phyloP scores from a whole-genome alignment of 192 early-diverging fungal genomes.

The Backusella liffmaniae region DNA sequence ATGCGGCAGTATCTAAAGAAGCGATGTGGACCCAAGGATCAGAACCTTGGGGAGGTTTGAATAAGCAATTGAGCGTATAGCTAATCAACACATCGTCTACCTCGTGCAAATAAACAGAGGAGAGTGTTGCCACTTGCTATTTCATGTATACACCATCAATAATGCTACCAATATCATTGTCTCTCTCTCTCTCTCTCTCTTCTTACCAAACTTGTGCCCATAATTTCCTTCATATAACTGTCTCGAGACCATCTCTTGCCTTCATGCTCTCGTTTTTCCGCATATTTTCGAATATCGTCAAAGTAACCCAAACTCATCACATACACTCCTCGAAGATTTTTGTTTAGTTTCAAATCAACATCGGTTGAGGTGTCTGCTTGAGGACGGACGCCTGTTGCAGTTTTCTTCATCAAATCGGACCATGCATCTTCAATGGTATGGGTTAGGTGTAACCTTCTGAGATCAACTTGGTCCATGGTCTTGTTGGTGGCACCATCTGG shows the following conservation, averaged over 20 bases:
- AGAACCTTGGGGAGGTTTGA: slow-evolving; percentile 32
- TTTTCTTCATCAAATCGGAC: slow-evolving; percentile 1
- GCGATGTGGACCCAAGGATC: slow-evolving; percentile 41
- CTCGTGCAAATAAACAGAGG: slow-evolving; percentile 48
- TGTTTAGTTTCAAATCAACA: slow-evolving; percentile 29
- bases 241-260: slow-evolving; percentile 40
- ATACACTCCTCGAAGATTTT: slow-evolving; percentile 45
- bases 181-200: not conserved
- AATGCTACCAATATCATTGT: not conserved
- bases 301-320: slow-evolving; percentile 55
- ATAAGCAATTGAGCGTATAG: slow-evolving; percentile 43
- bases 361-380: slow-evolving; percentile 5
- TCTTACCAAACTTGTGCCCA: slow-evolving; percentile 54
- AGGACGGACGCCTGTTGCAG: not conserved
- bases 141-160: not conserved
- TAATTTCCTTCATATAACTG: slow-evolving; percentile 51
- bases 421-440: not conserved
- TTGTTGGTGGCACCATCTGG: too few species aligned
- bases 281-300: slow-evolving; percentile 45
- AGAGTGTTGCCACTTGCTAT: slow-evolving; percentile 48
- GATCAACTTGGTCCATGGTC: not conserved
- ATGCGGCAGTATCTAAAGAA: slow-evolving; percentile 37
- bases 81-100: slow-evolving; percentile 46
- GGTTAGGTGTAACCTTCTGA: not conserved
- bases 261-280: slow-evolving; percentile 39